A percentile compares a stretch with the other conserved stretches of the same genome.
Conservation (phyloP, 768 basidiomycete species). For the Cystobasidiopsis lactophilus region DNA sequence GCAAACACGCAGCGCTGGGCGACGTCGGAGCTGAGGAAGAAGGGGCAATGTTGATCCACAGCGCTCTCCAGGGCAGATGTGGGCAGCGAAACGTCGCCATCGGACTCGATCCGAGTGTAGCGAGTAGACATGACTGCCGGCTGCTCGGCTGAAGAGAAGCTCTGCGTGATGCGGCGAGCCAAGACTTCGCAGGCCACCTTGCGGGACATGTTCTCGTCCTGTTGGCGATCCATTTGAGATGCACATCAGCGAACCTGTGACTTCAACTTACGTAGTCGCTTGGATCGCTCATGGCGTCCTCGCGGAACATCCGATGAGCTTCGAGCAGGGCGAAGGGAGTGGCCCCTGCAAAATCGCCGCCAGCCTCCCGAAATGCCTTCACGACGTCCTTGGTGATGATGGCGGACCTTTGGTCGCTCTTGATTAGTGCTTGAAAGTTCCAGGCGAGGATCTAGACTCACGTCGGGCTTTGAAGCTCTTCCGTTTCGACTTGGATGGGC, state of each 20-base stretch:
- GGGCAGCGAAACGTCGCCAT: conserved; percentile 18
- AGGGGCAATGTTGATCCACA: conserved; percentile 17
- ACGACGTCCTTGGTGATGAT: conserved; percentile 17
- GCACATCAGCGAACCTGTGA: not conserved
- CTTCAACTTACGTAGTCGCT: conserved; percentile 1
- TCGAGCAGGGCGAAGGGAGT: conserved; percentile 19
- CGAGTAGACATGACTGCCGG: conserved; percentile 7
- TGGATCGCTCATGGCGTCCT: conserved; percentile 6
- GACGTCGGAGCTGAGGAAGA: conserved; percentile 18
- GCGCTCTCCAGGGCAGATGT: conserved; percentile 17
- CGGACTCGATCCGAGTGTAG: conserved; percentile 14
- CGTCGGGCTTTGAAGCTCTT: conserved; percentile 1
- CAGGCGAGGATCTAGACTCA: not conserved
- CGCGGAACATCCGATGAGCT: conserved; percentile 12
- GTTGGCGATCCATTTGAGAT: no score
- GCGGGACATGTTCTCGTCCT: conserved; percentile 16
- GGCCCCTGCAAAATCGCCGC: conserved; percentile 16
- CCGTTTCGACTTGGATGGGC: conserved; percentile 17
- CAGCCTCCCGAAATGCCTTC: conserved; percentile 13
- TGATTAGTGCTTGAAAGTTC: no score
- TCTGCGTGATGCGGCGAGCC: conserved; percentile 3
- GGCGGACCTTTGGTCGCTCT: conserved; percentile 2
- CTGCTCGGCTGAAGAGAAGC: conserved; percentile 2
- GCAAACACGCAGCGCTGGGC: conserved; percentile 19
- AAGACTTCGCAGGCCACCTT: conserved; percentile 13